Conservation (phyloP, 1,139 yeast genomes). For the Meyerozyma carpophila region DNA sequence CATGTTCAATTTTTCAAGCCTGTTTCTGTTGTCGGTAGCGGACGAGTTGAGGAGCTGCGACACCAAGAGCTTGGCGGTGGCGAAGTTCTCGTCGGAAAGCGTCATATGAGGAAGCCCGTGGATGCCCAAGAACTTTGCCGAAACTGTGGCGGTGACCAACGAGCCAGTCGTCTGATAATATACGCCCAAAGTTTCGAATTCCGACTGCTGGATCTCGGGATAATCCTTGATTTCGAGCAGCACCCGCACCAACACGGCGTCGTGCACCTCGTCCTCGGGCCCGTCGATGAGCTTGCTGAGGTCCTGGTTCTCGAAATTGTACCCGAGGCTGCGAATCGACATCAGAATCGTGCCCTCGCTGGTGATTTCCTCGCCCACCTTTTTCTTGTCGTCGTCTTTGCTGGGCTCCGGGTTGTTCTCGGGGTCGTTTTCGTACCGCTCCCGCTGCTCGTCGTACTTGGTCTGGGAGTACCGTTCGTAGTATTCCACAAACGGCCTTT, state of each 20-base stretch:
- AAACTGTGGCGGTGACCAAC: slow-evolving; percentile 54
- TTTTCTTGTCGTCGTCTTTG: slow-evolving; percentile 6
- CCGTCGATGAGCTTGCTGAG: slow-evolving; percentile 12
- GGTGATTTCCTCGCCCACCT: slow-evolving; percentile 18
- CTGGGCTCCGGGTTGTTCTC: slow-evolving; percentile 17
- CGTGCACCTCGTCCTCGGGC: slow-evolving; percentile 16
- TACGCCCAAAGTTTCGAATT: slow-evolving; percentile 53
- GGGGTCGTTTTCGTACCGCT: slow-evolving; percentile 22
- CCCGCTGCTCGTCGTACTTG: slow-evolving; percentile 18
- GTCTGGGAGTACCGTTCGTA: slow-evolving; percentile 23
- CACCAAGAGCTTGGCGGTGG: slow-evolving; percentile 31
- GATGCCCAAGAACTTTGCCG: slow-evolving; percentile 69
- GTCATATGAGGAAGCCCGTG: slow-evolving; percentile 59
- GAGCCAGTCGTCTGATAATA: slow-evolving; percentile 72
- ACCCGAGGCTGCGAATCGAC: slow-evolving; percentile 18
- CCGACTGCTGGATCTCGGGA: slow-evolving; percentile 39
- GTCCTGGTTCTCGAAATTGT: slow-evolving; percentile 19
- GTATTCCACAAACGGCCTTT: slow-evolving; percentile 37
- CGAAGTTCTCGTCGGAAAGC: slow-evolving; percentile 39
- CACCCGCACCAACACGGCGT: slow-evolving; percentile 27
- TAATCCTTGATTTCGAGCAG: slow-evolving; percentile 29
- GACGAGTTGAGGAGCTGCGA: slow-evolving; percentile 38
- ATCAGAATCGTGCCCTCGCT: slow-evolving; percentile 23
- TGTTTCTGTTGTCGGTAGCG: slow-evolving; percentile 26
- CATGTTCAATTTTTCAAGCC: slow-evolving; percentile 35